phyloP scores from a whole-genome alignment of 495 filamentous ascomycete species.

The Penicillium subrubescens region DNA sequence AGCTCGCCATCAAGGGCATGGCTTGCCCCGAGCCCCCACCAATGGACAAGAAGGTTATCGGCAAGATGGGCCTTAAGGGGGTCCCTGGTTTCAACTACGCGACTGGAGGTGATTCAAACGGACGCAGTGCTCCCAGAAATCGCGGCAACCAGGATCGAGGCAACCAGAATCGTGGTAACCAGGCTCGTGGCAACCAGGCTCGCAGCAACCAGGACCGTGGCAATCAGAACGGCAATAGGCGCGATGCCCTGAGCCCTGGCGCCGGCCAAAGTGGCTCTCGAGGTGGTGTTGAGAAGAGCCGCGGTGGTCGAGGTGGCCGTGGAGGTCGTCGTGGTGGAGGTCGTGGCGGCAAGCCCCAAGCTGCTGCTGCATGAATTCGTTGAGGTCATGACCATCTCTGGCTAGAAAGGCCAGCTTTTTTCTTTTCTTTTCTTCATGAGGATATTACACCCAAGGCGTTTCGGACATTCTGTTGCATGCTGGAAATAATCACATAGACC shows the following conservation, averaged over 20 bases:
- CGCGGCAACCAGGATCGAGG: conserved; percentile 20
- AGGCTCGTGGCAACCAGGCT: conserved; percentile 16
- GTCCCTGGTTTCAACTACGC: conserved; percentile 48
- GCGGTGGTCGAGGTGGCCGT: conserved; percentile 20
- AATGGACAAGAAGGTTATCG: conserved; percentile 49
- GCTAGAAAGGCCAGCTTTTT: background rate
- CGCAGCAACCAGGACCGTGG: conserved; percentile 19
- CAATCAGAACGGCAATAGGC: conserved; percentile 22
- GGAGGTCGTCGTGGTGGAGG: conserved; percentile 7
- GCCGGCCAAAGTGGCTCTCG: conserved; percentile 27
- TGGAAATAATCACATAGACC: background rate
- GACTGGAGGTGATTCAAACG: conserved; percentile 19
- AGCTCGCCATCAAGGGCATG: conserved; percentile 47
- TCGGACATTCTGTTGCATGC: background rate
- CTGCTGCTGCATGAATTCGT: background rate
- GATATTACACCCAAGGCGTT: background rate
- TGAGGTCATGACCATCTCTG: background rate
- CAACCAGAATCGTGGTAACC: conserved; percentile 18
- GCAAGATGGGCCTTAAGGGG: conserved; percentile 54
- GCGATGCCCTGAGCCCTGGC: conserved; percentile 38
- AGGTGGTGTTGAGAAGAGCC: conserved; percentile 30
- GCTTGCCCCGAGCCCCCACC: conserved; percentile 46
- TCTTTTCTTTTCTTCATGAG: background rate
- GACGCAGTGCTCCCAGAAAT: conserved; percentile 14
- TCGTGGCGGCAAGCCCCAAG: conserved; percentile 2